Evolutionary conservation across 108 stramenopile species (phyloP), one percentile per base, ranked within the genome.

Genomic region (Cyclotella baltica): DNA sequence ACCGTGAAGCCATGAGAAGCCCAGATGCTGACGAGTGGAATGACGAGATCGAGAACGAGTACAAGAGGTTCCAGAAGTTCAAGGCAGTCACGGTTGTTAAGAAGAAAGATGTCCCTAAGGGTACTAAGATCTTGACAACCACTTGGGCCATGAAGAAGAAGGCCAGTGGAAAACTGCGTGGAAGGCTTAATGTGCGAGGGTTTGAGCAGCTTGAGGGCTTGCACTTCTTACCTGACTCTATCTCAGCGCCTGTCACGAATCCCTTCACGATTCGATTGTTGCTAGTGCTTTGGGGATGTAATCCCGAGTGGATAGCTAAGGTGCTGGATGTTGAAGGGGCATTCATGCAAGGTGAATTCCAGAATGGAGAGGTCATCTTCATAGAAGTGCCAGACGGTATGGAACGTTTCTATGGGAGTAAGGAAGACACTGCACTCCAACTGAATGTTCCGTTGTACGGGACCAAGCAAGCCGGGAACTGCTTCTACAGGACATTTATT

Each of bases 381-480:
- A 70, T 38, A 15, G 68, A 57, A 15, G 76, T 57, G 40, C 56
- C 76, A 48, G 55, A 68, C n/a, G 76, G 67, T 57, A 53, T 55
- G 36, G 76, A 74, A 74, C 46, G 66, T 8, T 74, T 51, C 18
- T 67, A 74, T 29, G 58, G 58, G 4, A 30, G 10, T 30, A 35
- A 23, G 2, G 22, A 46, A 4, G 66, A 74, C 25, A 38, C 43
- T 4, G 65, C 66, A 4, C 28, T 74, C 3, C 48, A 19, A 11
- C 9, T 74, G 63, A 57, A 48, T 35, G 70, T 71, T 5, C 58
- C 58, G 11, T 29, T 59, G 10, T 59, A 59, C 18, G 58, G 58
- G 5, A 59, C 58, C 29, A 59, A 64, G 31, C 63, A 64, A 22
- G 63, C 63, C 4, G 63, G 25, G 20, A 23, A 56, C 33, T 38